Conservation (phyloP, 2,329 filamentous ascomycete species). For the Coniella vitis region DNA sequence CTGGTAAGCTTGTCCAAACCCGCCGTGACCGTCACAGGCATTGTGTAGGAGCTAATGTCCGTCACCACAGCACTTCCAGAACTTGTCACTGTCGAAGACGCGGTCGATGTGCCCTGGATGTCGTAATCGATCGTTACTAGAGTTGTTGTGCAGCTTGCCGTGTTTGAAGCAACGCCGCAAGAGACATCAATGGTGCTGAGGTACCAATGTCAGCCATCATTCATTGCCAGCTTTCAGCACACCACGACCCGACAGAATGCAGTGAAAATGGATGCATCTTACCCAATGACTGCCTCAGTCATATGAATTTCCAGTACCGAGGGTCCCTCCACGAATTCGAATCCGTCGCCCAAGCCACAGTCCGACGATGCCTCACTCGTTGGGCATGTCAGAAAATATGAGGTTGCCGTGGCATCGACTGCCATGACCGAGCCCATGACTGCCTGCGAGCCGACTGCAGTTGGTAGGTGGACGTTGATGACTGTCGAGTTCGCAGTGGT, state of each 20-base stretch:
- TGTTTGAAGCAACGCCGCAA: conserved; percentile 15
- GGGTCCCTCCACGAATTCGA: conserved; percentile 19
- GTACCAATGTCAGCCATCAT: not conserved
- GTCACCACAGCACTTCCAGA: conserved; percentile 12
- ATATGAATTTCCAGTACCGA: conserved; percentile 16
- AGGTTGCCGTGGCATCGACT: conserved; percentile 20
- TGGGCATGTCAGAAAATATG: conserved; percentile 20
- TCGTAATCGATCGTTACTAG: conserved; percentile 4
- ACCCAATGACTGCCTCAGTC: conserved; percentile 6
- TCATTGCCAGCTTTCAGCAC: too few species aligned
- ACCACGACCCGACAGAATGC: too few species aligned
- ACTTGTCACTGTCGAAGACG: conserved; percentile 1
- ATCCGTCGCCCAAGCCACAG: conserved; percentile 17
- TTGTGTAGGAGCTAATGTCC: conserved; percentile 19
- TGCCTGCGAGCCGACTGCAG: conserved; percentile 10
- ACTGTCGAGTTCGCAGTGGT: conserved; percentile 8
- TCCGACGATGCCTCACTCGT: conserved; percentile 14
- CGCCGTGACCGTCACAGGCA: conserved; percentile 31
- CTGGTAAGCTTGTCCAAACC: conserved; percentile 30
- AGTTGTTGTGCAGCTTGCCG: conserved; percentile 8
- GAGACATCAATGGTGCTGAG: conserved; percentile 13
- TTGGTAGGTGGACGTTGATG: conserved; percentile 18
- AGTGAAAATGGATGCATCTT: conserved; percentile 1
- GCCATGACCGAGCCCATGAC: conserved; percentile 22
- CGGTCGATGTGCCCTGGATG: conserved; percentile 2